Evolutionary conservation across 306 rosid species (phyloP).

Genomic region (Elaeagnus macrophylla): DNA sequence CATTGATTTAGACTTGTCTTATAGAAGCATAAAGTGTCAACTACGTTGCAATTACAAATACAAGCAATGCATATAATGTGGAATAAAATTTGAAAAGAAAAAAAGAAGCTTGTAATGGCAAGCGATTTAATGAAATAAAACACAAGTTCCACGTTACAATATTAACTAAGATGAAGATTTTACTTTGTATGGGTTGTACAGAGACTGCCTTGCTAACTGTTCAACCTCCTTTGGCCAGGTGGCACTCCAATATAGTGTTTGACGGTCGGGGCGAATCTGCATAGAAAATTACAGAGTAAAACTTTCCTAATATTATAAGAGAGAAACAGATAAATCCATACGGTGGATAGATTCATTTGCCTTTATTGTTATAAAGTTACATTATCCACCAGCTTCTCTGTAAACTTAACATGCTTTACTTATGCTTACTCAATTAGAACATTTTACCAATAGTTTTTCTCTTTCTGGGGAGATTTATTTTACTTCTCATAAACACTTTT

Average conservation of each 20-base stretch:
- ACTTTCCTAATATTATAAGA: not conserved
- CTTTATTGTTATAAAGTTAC: no score
- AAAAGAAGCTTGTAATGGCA: no score
- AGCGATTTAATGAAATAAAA: not conserved
- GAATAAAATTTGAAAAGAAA: no score
- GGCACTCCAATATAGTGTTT: constrained; percentile 96
- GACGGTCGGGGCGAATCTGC: constrained; percentile 93
- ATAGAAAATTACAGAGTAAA: constrained; percentile 3
- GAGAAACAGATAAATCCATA: not conserved
- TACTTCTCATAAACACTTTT: no score
- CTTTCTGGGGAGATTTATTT: no score
- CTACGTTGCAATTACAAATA: not conserved
- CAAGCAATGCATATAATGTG: not conserved
- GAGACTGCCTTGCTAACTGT: constrained; percentile 75
- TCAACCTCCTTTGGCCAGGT: constrained; percentile 99
- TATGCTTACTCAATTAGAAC: no score
- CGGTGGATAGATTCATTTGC: not conserved
- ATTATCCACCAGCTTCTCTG: no score
- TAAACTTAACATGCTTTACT: no score
- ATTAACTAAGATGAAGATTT: constrained; percentile 10
- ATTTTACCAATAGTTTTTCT: no score
- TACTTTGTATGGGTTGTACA: constrained; percentile 91
- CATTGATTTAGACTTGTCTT: constrained; percentile 2
- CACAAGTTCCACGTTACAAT: not conserved
- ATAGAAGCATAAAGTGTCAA: not conserved